phyloP scores from a whole-genome alignment of 2,329 filamentous ascomycete species.

The Fusarium penzigii region DNA sequence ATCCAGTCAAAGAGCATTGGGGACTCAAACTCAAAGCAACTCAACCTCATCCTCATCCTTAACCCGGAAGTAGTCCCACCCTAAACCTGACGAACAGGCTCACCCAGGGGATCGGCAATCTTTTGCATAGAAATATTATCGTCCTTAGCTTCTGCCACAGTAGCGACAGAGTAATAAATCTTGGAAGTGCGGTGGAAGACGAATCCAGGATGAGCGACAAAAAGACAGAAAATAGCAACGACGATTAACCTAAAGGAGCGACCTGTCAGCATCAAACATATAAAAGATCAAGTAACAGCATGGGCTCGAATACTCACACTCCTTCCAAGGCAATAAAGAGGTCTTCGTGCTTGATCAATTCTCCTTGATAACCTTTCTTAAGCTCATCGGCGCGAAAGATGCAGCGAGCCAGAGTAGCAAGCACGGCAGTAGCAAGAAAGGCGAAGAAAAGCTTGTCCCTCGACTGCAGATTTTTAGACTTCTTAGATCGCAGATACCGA shows the following conservation, averaged over 20 bases:
- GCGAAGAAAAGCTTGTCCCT: slow-evolving; percentile 28
- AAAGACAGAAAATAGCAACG: slow-evolving; percentile 12
- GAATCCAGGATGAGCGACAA: slow-evolving; percentile 8
- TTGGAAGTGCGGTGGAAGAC: slow-evolving; percentile 1
- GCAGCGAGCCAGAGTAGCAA: slow-evolving; percentile 56
- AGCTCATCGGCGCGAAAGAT: slow-evolving; percentile 59
- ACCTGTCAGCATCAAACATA: not conserved
- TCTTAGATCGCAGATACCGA: slow-evolving; percentile 19
- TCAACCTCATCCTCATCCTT: too few species aligned
- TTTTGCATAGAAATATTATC: not conserved
- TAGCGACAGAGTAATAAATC: slow-evolving; percentile 4
- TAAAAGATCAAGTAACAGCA: not conserved
- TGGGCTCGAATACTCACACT: slow-evolving; percentile 15
- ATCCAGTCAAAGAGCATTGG: too few species aligned
- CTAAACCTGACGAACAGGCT: too few species aligned
- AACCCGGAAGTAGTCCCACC: too few species aligned
- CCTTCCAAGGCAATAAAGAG: slow-evolving; percentile 48
- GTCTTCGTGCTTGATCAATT: slow-evolving; percentile 45
- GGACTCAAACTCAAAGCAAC: too few species aligned
- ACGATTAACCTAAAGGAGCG: slow-evolving; percentile 8
- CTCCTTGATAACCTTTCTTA: slow-evolving; percentile 53
- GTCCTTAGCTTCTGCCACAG: not conserved
- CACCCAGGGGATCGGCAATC: too few species aligned
- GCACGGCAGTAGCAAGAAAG: slow-evolving; percentile 49
- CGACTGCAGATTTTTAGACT: not conserved